Base-by-base conservation (phyloP, 768 basidiomycete species). In the Harrya chromipes region DNA sequence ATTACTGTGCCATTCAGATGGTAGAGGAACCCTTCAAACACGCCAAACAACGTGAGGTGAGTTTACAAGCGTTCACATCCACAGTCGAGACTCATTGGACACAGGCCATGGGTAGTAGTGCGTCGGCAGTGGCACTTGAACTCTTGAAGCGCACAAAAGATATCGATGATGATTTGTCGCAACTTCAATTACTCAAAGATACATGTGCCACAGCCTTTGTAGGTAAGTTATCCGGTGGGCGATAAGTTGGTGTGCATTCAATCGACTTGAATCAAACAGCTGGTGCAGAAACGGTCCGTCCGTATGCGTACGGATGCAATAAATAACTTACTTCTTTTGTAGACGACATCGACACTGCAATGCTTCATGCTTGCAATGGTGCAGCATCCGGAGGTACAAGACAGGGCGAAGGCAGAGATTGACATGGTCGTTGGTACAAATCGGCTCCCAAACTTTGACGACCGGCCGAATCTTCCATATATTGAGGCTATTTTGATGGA, bases 281-380 rank as follows among this genome's bases (percentile, higher is more conserved):
- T 42, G 50, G 59, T 16, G 54, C 50, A 17, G 65, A 57, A 42
- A 55, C 62, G 0, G 55, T 57, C 7, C 34, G 63, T 53, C 4
- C 16, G 4, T 20, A 17, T 20, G 2, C 4, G 1, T 40, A 2
- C 23, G n/a, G 12, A 17, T 27, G 24, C 6, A 9, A 47, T 10
- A 48, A 17, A 40, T 6, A 27, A 14, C 26, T 53, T 26, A 41
- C 3, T 3, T 29, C 13, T 49, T 42, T 44, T 10, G 16, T 23
- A 58, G 54, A 46, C 49, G 3, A n/a, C 41, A 1, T 36, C 63
- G 1, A 53, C 48, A 12, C 29, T 56, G 38, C 49, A 49, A 20
- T 47, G 38, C 2, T 71, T 73, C 47, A 53, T 70, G 49, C 53
- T 70, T n/a, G 63, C 61, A 12, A 72, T 71, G 64, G 24, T 63